A percentile compares a stretch with the other conserved stretches of the same genome.
phyloP scores from a whole-genome alignment of 2,329 filamentous ascomycete genomes.

The Hirsutella thompsonii region DNA sequence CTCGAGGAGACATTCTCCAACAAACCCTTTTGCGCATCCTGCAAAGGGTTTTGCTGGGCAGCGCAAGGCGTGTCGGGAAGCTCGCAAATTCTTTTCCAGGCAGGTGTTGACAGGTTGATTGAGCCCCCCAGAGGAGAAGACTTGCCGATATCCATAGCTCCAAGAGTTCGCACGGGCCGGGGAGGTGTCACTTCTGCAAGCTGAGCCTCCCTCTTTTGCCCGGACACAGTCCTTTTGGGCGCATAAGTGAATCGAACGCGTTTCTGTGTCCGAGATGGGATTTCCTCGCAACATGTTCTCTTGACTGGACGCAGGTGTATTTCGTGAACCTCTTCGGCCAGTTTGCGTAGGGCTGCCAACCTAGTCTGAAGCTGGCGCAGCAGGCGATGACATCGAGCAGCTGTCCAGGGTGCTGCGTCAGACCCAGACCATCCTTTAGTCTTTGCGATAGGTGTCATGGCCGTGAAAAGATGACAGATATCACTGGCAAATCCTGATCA shows the following conservation, averaged over 20 bases:
- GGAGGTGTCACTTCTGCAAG: slow-evolving; percentile 11
- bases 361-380: slow-evolving; percentile 33
- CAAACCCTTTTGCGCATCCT: background rate
- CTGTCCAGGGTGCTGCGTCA: slow-evolving; percentile 28
- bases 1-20: slow-evolving; percentile 2
- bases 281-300: slow-evolving; percentile 6
- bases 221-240: slow-evolving; percentile 7
- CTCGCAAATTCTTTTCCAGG: slow-evolving; percentile 14
- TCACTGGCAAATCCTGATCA: no score
- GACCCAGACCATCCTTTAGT: background rate
- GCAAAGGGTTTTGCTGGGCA: background rate
- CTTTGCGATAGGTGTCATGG: background rate
- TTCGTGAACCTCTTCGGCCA: slow-evolving; percentile 12
- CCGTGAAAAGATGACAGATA: background rate
- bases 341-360: slow-evolving; percentile 24
- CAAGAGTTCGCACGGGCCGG: slow-evolving; percentile 14
- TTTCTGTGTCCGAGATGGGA: slow-evolving; percentile 8
- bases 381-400: slow-evolving; percentile 31
- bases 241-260: slow-evolving; percentile 18
- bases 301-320: slow-evolving; percentile 8
- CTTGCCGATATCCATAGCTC: slow-evolving; percentile 15
- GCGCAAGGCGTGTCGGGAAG: slow-evolving; percentile 4
- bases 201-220: background rate
- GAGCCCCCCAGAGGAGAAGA: slow-evolving; percentile 12
- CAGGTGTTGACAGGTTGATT: slow-evolving; percentile 16